Evolutionary conservation across 768 basidiomycete genomes (phyloP).

Genomic region (Boletus rufocinnamomeus): DNA sequence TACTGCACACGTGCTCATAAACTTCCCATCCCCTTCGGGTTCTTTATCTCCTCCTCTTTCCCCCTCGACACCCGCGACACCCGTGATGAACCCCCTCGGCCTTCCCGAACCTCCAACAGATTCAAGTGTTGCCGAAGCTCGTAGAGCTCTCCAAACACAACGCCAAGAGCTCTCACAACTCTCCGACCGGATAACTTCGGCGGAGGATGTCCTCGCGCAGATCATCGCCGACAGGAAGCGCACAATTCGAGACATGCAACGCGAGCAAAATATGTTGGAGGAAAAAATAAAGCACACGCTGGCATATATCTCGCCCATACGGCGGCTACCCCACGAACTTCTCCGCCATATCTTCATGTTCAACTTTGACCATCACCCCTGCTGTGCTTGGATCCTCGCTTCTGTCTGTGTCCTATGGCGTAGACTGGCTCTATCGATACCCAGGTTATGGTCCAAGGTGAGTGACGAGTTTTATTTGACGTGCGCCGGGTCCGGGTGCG

Average conservation of each 20-base stretch:
- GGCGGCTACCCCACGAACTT: conserved; percentile 71
- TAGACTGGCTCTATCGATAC: conserved; percentile 62
- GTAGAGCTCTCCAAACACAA: conserved; percentile 42
- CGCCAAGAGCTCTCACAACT: conserved; percentile 35
- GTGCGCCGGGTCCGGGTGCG: not conserved
- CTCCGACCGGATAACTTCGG: conserved; percentile 48
- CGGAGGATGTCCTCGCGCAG: conserved; percentile 57
- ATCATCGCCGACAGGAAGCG: conserved; percentile 55
- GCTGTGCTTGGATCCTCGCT: conserved; percentile 73
- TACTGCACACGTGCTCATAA: conserved; percentile 27
- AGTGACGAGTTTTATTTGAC: conserved; percentile 26
- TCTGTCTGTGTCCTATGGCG: conserved; percentile 72
- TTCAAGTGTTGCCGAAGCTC: conserved; percentile 53
- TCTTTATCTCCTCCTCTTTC: conserved; percentile 11
- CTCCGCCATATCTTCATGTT: conserved; percentile 70
- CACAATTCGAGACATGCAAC: conserved; percentile 55
- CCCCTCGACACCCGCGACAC: conserved; percentile 20
- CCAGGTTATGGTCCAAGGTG: conserved; percentile 78
- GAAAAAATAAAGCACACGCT: conserved; percentile 48
- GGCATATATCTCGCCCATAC: conserved; percentile 73
- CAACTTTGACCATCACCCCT: conserved; percentile 69
- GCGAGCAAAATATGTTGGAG: conserved; percentile 51
- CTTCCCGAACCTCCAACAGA: conserved; percentile 64
- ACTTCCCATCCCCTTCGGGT: conserved; percentile 27
- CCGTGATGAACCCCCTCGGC: conserved; percentile 30